A percentile compares a stretch with the other conserved stretches of the same genome.
These are phyloP conservation scores for Cyphellophora europaea DNA, from an alignment of 2,329 filamentous ascomycete species.

Conservation along the genomic window DNA sequence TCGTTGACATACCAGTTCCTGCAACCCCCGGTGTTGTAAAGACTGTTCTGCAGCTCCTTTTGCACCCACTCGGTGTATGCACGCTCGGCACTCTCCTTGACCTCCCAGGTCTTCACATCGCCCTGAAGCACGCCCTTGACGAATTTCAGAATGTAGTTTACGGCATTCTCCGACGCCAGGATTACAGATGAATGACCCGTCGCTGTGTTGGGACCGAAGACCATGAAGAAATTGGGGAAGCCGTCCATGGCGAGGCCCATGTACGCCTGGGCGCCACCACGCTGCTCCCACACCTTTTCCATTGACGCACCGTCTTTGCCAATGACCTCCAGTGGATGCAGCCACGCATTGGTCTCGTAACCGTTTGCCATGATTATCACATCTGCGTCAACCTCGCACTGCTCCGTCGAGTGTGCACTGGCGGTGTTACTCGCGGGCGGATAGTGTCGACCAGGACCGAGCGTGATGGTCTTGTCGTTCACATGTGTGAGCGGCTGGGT, in stretches of 20 bases:
- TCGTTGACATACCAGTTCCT: conserved; percentile 40
- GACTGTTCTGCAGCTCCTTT: conserved; percentile 32
- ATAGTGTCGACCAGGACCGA: conserved; percentile 42
- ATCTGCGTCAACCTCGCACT: conserved; percentile 44
- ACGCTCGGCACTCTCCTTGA: conserved; percentile 39
- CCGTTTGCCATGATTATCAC: conserved; percentile 55
- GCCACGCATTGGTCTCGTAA: conserved; percentile 46
- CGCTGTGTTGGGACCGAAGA: conserved; percentile 52
- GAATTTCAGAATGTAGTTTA: conserved; percentile 50
- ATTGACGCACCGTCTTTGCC: conserved; percentile 43
- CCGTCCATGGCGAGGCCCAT: conserved; percentile 48
- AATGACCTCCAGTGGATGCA: conserved; percentile 44
- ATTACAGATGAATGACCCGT: conserved; percentile 55
- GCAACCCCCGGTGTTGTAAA: conserved; percentile 40
- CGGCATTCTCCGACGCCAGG: conserved; percentile 51
- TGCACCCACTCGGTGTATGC: conserved; percentile 41
- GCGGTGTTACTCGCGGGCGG: conserved; percentile 23
- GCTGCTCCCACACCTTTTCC: conserved; percentile 46
- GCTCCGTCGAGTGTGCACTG: conserved; percentile 22
- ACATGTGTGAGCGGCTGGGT: conserved; percentile 42
- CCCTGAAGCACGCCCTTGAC: conserved; percentile 45
- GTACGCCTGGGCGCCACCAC: conserved; percentile 55
- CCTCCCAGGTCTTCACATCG: conserved; percentile 32
- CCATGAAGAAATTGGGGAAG: conserved; percentile 58
- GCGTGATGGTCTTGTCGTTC: conserved; percentile 37